phyloP scores from a whole-genome alignment of 2,329 filamentous ascomycete species.

The Hirsutella rhossiliensis region DNA sequence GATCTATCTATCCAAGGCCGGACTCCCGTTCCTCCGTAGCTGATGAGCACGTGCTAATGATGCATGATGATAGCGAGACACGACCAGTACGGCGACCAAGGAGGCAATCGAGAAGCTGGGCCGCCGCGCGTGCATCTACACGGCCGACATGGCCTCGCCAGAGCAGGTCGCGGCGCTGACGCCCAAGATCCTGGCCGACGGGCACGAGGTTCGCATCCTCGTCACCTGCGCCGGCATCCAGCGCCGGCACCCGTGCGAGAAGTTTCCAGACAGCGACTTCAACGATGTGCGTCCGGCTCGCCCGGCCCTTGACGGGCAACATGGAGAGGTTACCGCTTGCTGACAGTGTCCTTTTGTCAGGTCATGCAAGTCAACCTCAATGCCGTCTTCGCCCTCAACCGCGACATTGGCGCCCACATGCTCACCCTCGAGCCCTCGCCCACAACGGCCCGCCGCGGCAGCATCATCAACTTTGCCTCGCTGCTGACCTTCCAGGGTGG shows the following conservation, averaged over 20 bases:
- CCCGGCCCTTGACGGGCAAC: neutral
- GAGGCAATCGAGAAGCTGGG: constrained; percentile 51
- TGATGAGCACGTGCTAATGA: neutral
- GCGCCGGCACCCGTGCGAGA: constrained; percentile 59
- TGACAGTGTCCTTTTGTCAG: constrained; percentile 15
- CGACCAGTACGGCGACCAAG: constrained; percentile 38
- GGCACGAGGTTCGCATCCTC: constrained; percentile 60
- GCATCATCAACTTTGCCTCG: constrained; percentile 75
- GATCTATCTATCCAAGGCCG: too few species aligned
- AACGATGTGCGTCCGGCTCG: constrained; percentile 36
- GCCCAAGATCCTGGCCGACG: constrained; percentile 48
- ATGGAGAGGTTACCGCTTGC: neutral
- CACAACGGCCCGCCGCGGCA: constrained; percentile 45
- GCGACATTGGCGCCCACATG: constrained; percentile 72
- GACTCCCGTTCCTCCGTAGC: too few species aligned
- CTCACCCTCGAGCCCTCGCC: constrained; percentile 39
- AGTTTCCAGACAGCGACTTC: constrained; percentile 69
- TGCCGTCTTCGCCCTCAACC: constrained; percentile 65
- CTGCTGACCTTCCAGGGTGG: constrained; percentile 79
- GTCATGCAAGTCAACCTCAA: constrained; percentile 82
- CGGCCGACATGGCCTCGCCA: constrained; percentile 53
- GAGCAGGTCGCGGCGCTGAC: constrained; percentile 48
- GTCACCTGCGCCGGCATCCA: constrained; percentile 85
- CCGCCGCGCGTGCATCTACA: constrained; percentile 55
- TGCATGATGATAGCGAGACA: constrained; percentile 23